A percentile compares a stretch with the other conserved stretches of the same genome.
phyloP scores from a whole-genome alignment of 306 rosid species.

The apple (Malus domestica) region DNA sequence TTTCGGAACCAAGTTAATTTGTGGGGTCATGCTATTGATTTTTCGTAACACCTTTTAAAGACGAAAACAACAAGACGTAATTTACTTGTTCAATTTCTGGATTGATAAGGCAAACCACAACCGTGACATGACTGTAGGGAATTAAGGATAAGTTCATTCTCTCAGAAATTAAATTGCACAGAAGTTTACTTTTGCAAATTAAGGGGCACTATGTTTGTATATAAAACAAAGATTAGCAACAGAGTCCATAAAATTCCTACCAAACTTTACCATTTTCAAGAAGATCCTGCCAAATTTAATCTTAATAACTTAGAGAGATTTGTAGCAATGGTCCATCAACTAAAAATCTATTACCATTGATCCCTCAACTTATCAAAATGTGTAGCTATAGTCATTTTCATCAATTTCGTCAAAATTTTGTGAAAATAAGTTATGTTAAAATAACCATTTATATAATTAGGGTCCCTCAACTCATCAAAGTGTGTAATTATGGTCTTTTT shows the following conservation, averaged over 20 bases:
- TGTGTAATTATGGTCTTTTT: no score
- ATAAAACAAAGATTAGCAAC: not conserved
- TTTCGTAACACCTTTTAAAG: not conserved
- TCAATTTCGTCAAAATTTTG: no score
- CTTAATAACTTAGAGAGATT: not conserved
- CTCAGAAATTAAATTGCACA: not conserved
- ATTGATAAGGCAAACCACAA: not conserved
- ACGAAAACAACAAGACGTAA: not conserved
- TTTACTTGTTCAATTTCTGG: not conserved
- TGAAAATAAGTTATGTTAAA: no score
- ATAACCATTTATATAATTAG: no score
- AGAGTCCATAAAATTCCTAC: not conserved
- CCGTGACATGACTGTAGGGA: not conserved
- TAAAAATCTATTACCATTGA: no score
- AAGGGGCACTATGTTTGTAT: not conserved
- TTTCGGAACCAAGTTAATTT: not conserved
- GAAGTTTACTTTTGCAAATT: not conserved
- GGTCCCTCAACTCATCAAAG: no score
- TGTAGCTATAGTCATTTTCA: no score
- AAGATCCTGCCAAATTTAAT: not conserved
- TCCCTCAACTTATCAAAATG: no score
- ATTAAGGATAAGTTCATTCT: not conserved
- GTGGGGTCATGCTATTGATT: not conserved
- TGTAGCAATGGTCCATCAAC: no score
- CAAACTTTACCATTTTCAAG: not conserved